Percentiles rank a stretch among this genome's conserved stretches.
phyloP scores from a whole-genome alignment of 2,329 filamentous ascomycete genomes.

The Westerdykella ornata region DNA sequence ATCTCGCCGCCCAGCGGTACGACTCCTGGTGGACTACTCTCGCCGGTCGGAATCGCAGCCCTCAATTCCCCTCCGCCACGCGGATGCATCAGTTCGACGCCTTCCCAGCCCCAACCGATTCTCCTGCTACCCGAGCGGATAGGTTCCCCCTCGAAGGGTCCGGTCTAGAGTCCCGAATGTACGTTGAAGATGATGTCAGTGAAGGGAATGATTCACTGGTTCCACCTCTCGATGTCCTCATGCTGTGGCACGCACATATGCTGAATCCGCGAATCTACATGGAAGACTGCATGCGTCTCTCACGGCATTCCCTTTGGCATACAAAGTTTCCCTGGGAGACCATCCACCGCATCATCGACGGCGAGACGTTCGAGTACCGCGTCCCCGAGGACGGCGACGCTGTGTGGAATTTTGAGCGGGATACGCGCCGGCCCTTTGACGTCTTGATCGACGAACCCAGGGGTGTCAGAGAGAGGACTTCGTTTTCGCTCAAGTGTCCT shows the following conservation, averaged over 20 bases:
- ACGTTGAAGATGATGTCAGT: no score
- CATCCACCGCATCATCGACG: constrained; percentile 44
- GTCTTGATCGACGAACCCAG: constrained; percentile 46
- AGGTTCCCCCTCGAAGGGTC: constrained; percentile 5
- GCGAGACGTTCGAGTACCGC: constrained; percentile 51
- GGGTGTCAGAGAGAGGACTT: no score
- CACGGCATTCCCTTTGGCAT: constrained; percentile 52
- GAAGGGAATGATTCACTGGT: not conserved
- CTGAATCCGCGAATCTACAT: constrained; percentile 69
- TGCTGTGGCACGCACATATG: constrained; percentile 76
- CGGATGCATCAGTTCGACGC: constrained; percentile 27
- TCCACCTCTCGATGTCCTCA: constrained; percentile 56
- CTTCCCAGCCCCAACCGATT: not conserved
- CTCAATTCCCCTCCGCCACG: constrained; percentile 7
- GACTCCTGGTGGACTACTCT: constrained; percentile 54
- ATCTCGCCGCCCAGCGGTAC: constrained; percentile 62
- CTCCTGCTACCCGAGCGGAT: not conserved
- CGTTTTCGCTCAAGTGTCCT: constrained; percentile 49
- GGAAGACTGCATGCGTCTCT: constrained; percentile 62
- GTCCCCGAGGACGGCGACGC: constrained; percentile 41
- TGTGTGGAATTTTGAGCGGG: constrained; percentile 39
- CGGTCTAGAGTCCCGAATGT: constrained; percentile 3
- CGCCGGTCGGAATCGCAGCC: constrained; percentile 12
- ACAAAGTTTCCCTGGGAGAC: constrained; percentile 59
- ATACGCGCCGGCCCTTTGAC: constrained; percentile 53